These are phyloP conservation scores for Malus sieversii DNA, from an alignment of 306 rosid genomes.

Conservation along the genomic window DNA sequence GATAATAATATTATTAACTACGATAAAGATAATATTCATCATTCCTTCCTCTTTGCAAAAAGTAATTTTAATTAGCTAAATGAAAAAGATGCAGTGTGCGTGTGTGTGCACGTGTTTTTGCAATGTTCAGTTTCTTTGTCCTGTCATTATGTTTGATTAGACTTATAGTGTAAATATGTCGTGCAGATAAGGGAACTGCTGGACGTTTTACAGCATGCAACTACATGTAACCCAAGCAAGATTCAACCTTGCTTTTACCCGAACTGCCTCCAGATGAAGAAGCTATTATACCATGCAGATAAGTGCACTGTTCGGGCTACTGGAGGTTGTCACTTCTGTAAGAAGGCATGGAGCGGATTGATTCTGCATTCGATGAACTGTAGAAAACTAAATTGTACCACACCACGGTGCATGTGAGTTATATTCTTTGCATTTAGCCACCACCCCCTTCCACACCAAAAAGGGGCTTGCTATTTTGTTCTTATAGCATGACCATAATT, in stretches of 20 bases:
- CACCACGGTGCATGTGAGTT: conserved; percentile 31
- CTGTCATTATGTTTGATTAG: too few relatives aligned
- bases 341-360: conserved; percentile 22
- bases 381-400: conserved; percentile 20
- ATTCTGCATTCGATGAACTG: conserved; percentile 26
- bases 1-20: not conserved
- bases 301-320: conserved; percentile 20
- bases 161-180: not conserved
- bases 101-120: not conserved
- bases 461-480: not conserved
- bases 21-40: not conserved
- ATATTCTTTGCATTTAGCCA: not conserved
- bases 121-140: not conserved
- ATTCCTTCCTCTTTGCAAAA: too few relatives aligned
- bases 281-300: conserved; percentile 27
- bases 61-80: too few relatives aligned
- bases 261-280: conserved; percentile 29
- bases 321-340: conserved; percentile 35
- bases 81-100: not conserved
- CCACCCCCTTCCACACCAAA: not conserved
- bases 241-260: conserved; percentile 29
- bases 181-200: conserved; percentile 19
- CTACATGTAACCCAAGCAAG: conserved; percentile 11
- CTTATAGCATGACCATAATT: not conserved
- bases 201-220: conserved; percentile 26